phyloP scores from a whole-genome alignment of 2,329 filamentous ascomycete species.

The Pseudogymnoascus sp. region DNA sequence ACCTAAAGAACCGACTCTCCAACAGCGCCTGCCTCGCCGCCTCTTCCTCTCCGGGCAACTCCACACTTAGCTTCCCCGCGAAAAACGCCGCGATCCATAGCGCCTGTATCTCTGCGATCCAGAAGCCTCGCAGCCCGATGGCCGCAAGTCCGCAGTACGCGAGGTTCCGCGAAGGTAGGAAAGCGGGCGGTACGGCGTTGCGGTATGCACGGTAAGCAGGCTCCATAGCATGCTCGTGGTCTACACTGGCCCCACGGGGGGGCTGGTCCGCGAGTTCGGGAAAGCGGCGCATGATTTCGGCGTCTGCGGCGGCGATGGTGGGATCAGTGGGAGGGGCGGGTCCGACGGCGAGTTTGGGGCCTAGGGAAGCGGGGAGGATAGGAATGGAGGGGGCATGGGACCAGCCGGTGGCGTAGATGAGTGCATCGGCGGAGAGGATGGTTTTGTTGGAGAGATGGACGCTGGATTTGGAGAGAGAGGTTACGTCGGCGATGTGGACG shows the following conservation, averaged over 20 bases:
- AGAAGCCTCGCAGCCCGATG: conserved; percentile 36
- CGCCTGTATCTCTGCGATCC: conserved; percentile 39
- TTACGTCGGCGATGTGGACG: conserved; percentile 46
- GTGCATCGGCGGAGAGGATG: conserved; percentile 40
- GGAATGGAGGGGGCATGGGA: conserved; percentile 43
- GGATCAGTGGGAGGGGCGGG: background rate
- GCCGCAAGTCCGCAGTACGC: conserved; percentile 37
- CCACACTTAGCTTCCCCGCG: conserved; percentile 37
- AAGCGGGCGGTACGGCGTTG: conserved; percentile 36
- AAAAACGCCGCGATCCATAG: conserved; percentile 61
- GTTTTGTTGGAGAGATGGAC: conserved; percentile 45
- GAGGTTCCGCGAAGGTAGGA: conserved; percentile 35
- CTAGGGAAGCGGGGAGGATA: conserved; percentile 29
- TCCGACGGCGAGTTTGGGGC: conserved; percentile 5
- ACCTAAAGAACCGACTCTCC: conserved; percentile 59
- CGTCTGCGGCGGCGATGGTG: conserved; percentile 40
- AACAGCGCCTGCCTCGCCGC: conserved; percentile 50
- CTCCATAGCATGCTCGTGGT: background rate
- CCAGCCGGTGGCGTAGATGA: conserved; percentile 54
- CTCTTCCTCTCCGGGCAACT: conserved; percentile 18
- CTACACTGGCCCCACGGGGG: conserved; percentile 30
- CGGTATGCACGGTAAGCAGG: conserved; percentile 36
- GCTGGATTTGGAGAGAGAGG: conserved; percentile 34
- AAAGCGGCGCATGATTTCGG: conserved; percentile 27
- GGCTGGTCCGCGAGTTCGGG: conserved; percentile 44